These are phyloP conservation scores for Alternaria consortialis DNA, from an alignment of 2,329 filamentous ascomycete species.

Conservation along the genomic window DNA sequence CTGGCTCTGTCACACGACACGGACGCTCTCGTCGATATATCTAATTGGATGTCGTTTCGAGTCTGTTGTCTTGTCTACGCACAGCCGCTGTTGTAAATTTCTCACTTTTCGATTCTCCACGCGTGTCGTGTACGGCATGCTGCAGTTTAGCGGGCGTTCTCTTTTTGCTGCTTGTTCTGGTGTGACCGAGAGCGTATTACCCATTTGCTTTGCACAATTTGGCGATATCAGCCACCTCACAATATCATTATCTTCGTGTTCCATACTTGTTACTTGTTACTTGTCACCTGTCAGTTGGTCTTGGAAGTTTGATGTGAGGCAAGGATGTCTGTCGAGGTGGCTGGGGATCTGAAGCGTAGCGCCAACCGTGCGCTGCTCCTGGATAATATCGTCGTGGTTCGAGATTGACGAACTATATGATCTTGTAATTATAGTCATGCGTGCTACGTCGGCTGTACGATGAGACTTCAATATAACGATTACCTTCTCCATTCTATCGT, in stretches of 20 bases:
- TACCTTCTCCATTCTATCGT: slow-evolving; percentile 22
- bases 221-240: slow-evolving; percentile 5
- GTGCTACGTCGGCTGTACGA: slow-evolving; percentile 13
- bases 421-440: slow-evolving; percentile 36
- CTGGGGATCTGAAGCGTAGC: slow-evolving; percentile 14
- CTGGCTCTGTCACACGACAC: slow-evolving; percentile 31
- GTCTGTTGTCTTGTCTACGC: slow-evolving; percentile 25
- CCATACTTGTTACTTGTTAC: slow-evolving; percentile 3
- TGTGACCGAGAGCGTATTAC: slow-evolving; percentile 15
- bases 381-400: slow-evolving; percentile 22
- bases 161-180: slow-evolving; percentile 17
- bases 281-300: slow-evolving; percentile 9
- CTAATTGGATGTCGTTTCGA: slow-evolving; percentile 26
- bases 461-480: slow-evolving; percentile 28
- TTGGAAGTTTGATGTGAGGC: slow-evolving; percentile 11
- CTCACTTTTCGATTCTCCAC: slow-evolving; percentile 18
- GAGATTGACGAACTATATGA: slow-evolving; percentile 24
- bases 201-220: slow-evolving; percentile 20
- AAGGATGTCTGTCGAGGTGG: slow-evolving; percentile 9
- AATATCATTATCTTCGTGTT: slow-evolving; percentile 9
- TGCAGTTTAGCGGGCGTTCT: slow-evolving; percentile 49
- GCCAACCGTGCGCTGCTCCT: slow-evolving; percentile 16
- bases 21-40: slow-evolving; percentile 31
- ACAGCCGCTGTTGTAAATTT: slow-evolving; percentile 35
- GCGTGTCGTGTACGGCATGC: slow-evolving; percentile 26